These are phyloP conservation scores for Salinomyces thailandicus DNA, from an alignment of 2,329 filamentous ascomycete genomes.

Conservation along the genomic window DNA sequence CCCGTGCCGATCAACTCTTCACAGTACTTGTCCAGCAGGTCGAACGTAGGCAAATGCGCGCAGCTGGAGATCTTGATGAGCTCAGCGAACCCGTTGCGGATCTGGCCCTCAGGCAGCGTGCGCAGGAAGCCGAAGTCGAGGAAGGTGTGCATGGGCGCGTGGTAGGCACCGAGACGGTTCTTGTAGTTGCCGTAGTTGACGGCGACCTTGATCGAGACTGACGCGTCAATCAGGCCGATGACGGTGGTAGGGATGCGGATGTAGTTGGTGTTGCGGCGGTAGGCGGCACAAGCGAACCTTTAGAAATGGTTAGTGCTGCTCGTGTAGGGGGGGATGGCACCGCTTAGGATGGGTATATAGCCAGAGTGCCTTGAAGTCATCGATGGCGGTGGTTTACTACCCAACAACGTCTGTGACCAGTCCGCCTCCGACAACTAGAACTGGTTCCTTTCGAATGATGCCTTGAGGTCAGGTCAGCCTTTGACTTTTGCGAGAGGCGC, in stretches of 20 bases:
- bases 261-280: constrained; percentile 62
- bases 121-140: constrained; percentile 64
- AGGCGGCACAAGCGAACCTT: constrained; percentile 60
- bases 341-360: constrained; percentile 27
- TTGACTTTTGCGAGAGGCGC: not conserved
- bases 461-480: constrained; percentile 7
- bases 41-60: constrained; percentile 54
- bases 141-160: constrained; percentile 61
- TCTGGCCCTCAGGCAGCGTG: constrained; percentile 55
- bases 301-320: constrained; percentile 17
- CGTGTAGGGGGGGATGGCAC: constrained; percentile 6
- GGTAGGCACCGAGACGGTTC: constrained; percentile 63
- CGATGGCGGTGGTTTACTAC: constrained; percentile 38
- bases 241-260: constrained; percentile 65
- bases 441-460: constrained; percentile 43
- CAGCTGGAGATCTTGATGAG: constrained; percentile 67
- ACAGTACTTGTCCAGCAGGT: constrained; percentile 58
- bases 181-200: constrained; percentile 70
- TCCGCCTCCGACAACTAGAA: constrained; percentile 56
- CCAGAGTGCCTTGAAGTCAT: constrained; percentile 42
- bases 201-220: constrained; percentile 67
- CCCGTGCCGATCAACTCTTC: constrained; percentile 55
- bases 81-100: constrained; percentile 64
- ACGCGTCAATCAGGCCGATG: constrained; percentile 65
- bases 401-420: constrained; percentile 65